Base-by-base conservation (phyloP, 1,139 yeast genomes). In the Debaryomyces sp. region DNA sequence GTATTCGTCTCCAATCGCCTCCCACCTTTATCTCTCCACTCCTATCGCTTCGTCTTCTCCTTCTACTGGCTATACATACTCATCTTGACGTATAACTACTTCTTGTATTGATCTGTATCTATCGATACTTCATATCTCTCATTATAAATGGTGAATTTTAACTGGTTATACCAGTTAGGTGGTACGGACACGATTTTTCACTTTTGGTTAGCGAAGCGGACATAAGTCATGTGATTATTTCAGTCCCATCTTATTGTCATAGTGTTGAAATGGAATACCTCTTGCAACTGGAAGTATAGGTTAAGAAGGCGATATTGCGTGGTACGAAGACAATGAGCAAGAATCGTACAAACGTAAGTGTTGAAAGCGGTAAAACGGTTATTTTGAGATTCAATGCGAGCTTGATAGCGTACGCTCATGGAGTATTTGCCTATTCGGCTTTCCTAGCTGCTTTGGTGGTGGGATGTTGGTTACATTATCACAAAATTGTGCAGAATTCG, bases 401-500 rank as follows among this genome's bases (percentile, higher is more conserved):
- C 50, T 73, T 77, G 56, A 74, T 90, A 37, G 88, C 95, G 2
- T 70, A 80, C 54, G 81, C 89, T 3, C 97, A 91, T 64, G 78
- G 92, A 0, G 53, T 80, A 0, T 84, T 85, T 63, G 94, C 96
- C 1, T 73, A 78, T 15, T 63, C 81, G 21, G 96, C 97, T 1
- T 91, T 91, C 61, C 44, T 87, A 6, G 80, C 84, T 0, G 96
- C 97, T 2, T 75, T 91, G 33, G 66, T 77, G 0, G 83, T 88
- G 34, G 97, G 96, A 5, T 81, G 82, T 55, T 73, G 73, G 50
- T 75, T 91, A 13, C 97, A 91, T 66, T 91, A 85, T 66, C 73
- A 87, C 52, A 92, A 94, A 65, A 94, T 94, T 61, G 97, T 94
- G 9, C 77, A 85, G 59, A 94, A 94, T 65, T 87, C 94, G 41